A percentile compares a stretch with the other conserved stretches of the same genome.
These are phyloP conservation scores for Aureobasidium sp. DNA, from an alignment of 2,329 filamentous ascomycete species.

Conservation along the genomic window DNA sequence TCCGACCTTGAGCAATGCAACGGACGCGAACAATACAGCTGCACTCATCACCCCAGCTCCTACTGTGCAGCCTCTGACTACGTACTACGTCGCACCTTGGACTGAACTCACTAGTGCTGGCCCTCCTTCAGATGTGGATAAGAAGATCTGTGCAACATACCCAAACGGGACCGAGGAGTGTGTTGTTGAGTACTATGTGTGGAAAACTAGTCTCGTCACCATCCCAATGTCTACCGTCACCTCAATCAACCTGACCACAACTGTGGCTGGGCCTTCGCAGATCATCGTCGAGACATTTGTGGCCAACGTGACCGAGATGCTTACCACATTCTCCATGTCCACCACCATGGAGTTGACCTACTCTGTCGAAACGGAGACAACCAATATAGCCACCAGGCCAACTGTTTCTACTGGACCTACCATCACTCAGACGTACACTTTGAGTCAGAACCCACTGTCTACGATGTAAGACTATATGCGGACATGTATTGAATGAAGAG, in stretches of 20 bases:
- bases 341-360: conserved; percentile 35
- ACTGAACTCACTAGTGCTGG: conserved; percentile 35
- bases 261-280: conserved; percentile 29
- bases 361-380: conserved; percentile 31
- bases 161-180: conserved; percentile 34
- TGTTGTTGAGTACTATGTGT: conserved; percentile 36
- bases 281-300: conserved; percentile 35
- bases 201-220: conserved; percentile 36
- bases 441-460: conserved; percentile 21
- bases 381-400: conserved; percentile 21
- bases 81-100: conserved; percentile 41
- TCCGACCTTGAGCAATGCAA: conserved; percentile 20
- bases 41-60: conserved; percentile 32
- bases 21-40: background rate
- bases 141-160: conserved; percentile 35
- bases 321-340: conserved; percentile 34
- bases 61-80: conserved; percentile 34
- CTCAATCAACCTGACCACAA: conserved; percentile 35
- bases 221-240: conserved; percentile 30
- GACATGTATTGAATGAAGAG: no score
- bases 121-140: conserved; percentile 34
- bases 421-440: conserved; percentile 25
- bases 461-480: conserved; percentile 21
- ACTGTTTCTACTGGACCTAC: conserved; percentile 22
- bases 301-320: conserved; percentile 32